A percentile compares a stretch with the other conserved stretches of the same genome.
phyloP scores from a whole-genome alignment of 768 basidiomycete genomes.

The Mycena galericulata region DNA sequence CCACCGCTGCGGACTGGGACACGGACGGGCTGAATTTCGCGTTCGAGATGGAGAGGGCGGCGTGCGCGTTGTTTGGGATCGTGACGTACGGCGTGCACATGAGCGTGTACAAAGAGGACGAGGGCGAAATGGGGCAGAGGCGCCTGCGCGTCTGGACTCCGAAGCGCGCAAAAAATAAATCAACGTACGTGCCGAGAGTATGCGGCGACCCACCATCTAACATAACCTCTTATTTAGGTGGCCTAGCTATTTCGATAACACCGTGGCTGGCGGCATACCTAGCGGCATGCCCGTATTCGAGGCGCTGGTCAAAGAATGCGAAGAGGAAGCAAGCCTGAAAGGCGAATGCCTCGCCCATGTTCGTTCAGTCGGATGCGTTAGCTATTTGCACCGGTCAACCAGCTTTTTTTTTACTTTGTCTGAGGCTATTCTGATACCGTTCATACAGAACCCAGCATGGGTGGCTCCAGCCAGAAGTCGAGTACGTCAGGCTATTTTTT shows the following conservation, averaged over 20 bases:
- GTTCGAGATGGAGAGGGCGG: constrained; percentile 91
- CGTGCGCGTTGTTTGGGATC: constrained; percentile 89
- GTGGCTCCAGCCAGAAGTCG: constrained; percentile 89
- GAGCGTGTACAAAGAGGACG: constrained; percentile 71
- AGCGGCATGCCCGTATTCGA: constrained; percentile 80
- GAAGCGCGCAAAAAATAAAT: constrained; percentile 86
- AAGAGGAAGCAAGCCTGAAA: constrained; percentile 90
- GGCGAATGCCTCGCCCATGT: constrained; percentile 73
- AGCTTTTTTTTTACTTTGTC: neutral
- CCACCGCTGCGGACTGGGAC: constrained; percentile 42
- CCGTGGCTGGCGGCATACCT: constrained; percentile 92
- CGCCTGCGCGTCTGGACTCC: constrained; percentile 87
- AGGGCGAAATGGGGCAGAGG: constrained; percentile 47
- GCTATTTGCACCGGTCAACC: constrained; percentile 85
- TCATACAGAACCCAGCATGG: constrained; percentile 66
- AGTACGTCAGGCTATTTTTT: constrained; percentile 59
- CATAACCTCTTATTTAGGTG: constrained; percentile 60
- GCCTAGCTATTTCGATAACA: constrained; percentile 91
- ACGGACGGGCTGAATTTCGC: constrained; percentile 67
- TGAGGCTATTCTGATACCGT: neutral
- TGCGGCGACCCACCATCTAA: neutral
- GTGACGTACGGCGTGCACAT: constrained; percentile 95
- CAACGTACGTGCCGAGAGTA: constrained; percentile 69
- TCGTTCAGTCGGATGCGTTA: constrained; percentile 74
- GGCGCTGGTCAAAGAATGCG: constrained; percentile 88